Evolutionary conservation across 495 filamentous ascomycete genomes (phyloP), one percentile per base, ranked within the genome.

Genomic region (Cudoniella acicularis): DNA sequence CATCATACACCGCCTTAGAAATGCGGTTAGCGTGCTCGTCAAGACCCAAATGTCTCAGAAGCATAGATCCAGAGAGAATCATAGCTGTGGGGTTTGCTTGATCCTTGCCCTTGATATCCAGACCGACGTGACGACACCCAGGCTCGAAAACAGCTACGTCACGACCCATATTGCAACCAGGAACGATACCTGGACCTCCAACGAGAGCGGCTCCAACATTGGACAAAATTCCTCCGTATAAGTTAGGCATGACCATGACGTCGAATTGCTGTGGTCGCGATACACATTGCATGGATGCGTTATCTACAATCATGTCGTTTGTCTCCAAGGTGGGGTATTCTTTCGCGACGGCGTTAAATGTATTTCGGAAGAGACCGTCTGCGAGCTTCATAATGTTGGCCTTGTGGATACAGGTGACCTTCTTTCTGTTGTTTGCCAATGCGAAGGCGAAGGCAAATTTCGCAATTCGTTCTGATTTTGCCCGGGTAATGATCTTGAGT

Each of bases 311-410:
- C 93, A 98, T 96, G 75, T 98, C 95, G 77, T 93, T 94, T 56
- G 87, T 86, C 79, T 96, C 90, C 58, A 98, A 78, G 27, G 90
- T 92, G 47, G 94, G 92, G 75, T 92, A 98, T 70, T 96, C 88
- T 75, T 92, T 87, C 50, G 91, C 90, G 63, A 95, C 85, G 65
- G 86, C 84, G 77, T 96, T 88, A 83, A 98, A 94, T 48, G 94
- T 98, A 75, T 87, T 91, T 69, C 94, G 88, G 87, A 98, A 98
- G 59, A 98, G 87, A 77, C 94, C 94, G 69, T 98, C 94, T 75
- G 92, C 93, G 52, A 98, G 81, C 83, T 98, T 98, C 94, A 98
- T 98, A 79, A 98, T 98, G 80, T 98, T 98, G 70, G 94, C 95
- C 81, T 98, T 98, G 84, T 98, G 95, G 68, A 98, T 96, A 76